phyloP scores from a whole-genome alignment of 495 filamentous ascomycete species.

The Cryomyces minteri region DNA sequence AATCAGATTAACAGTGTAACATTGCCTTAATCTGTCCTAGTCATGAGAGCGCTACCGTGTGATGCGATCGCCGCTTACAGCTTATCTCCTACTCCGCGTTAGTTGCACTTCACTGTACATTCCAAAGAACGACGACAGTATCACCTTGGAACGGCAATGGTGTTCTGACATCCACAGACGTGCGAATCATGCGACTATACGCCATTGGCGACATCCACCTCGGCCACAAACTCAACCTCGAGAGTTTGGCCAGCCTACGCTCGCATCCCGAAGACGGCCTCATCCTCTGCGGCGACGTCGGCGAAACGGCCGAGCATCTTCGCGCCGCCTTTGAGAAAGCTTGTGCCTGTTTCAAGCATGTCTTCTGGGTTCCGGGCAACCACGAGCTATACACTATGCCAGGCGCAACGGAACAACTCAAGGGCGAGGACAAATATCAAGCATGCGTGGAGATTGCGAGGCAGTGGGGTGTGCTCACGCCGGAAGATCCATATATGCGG shows the following conservation, averaged over 20 bases:
- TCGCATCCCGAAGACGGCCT: conserved; percentile 16
- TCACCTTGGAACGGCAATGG: too few species aligned
- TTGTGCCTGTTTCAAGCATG: conserved; percentile 16
- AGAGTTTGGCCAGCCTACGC: conserved; percentile 15
- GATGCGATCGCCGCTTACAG: too few species aligned
- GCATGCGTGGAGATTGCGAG: conserved; percentile 17
- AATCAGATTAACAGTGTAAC: too few species aligned
- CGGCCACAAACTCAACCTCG: conserved; percentile 19
- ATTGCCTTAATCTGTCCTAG: too few species aligned
- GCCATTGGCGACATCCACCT: conserved; percentile 22
- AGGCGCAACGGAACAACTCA: conserved; percentile 9
- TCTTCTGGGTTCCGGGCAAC: conserved; percentile 23
- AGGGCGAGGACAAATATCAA: conserved; percentile 21
- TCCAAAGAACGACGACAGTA: too few species aligned
- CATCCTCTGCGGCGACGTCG: conserved; percentile 21
- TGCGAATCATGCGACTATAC: conserved; percentile 13
- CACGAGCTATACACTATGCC: conserved; percentile 22
- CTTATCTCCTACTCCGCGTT: too few species aligned
- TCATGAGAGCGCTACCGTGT: too few species aligned
- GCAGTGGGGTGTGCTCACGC: conserved; percentile 17
- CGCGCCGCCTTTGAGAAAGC: conserved; percentile 16
- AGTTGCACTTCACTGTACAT: too few species aligned
- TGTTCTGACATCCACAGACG: too few species aligned
- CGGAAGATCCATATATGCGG: conserved; percentile 19
- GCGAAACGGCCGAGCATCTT: conserved; percentile 17